These are phyloP conservation scores for Dothideomycetidae sp. DNA, from an alignment of 2,329 filamentous ascomycete species.

Conservation along the genomic window DNA sequence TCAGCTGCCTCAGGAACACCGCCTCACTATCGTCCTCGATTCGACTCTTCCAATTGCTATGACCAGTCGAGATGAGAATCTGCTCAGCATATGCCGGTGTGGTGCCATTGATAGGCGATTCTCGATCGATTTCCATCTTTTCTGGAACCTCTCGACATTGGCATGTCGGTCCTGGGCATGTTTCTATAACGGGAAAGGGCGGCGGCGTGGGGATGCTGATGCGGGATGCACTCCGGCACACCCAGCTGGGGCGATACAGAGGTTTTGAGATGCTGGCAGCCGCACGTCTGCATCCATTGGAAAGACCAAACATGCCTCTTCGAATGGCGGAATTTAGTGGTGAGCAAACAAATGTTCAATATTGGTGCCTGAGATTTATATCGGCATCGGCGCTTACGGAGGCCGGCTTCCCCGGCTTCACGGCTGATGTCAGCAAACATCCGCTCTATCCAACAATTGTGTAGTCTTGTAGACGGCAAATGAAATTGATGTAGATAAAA, in stretches of 20 bases:
- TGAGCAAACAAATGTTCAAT: too few species aligned
- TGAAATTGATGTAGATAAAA: too few species aligned
- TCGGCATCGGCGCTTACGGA: too few species aligned
- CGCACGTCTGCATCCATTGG: slow-evolving; percentile 14
- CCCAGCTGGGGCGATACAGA: neutral
- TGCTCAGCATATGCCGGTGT: slow-evolving; percentile 71
- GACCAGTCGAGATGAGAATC: slow-evolving; percentile 68
- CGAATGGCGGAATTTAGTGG: too few species aligned
- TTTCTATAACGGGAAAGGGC: slow-evolving; percentile 33
- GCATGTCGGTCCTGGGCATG: slow-evolving; percentile 66
- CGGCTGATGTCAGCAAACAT: neutral
- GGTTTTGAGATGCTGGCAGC: neutral
- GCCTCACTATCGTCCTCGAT: slow-evolving; percentile 65
- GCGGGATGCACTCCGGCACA: slow-evolving; percentile 15
- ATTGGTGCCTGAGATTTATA: too few species aligned
- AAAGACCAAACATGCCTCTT: slow-evolving; percentile 18
- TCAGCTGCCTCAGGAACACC: slow-evolving; percentile 54
- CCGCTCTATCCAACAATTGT: too few species aligned
- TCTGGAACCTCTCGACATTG: slow-evolving; percentile 52
- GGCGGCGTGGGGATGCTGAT: slow-evolving; percentile 21
- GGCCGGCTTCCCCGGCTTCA: neutral
- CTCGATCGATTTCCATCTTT: slow-evolving; percentile 60
- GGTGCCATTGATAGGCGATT: slow-evolving; percentile 55
- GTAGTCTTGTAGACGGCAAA: too few species aligned
- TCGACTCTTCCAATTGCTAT: slow-evolving; percentile 63